Percentiles rank a stretch among this genome's conserved stretches.
phyloP scores from a whole-genome alignment of 805 yeast genomes.

The Jamesozyma gamospora region DNA sequence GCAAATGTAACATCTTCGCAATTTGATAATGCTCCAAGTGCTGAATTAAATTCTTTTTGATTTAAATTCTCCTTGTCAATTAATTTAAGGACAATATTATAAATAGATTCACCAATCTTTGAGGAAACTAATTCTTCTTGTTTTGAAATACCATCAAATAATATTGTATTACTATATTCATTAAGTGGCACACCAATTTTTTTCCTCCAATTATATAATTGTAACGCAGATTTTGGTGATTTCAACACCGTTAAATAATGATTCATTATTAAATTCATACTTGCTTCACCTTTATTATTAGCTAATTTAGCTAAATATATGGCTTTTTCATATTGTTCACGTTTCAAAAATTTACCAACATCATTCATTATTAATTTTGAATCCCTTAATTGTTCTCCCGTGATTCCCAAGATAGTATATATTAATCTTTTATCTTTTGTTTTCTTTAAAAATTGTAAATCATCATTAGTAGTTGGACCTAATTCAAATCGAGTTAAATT shows the following conservation, averaged over 20 bases:
- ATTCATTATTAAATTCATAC: conserved; percentile 51
- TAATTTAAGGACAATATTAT: conserved; percentile 26
- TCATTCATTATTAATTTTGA: conserved; percentile 47
- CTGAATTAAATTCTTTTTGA: conserved; percentile 38
- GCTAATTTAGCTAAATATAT: conserved; percentile 40
- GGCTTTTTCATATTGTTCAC: conserved; percentile 46
- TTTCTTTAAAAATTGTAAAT: conserved; percentile 23
- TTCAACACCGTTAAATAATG: conserved; percentile 35
- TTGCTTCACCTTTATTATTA: conserved; percentile 42
- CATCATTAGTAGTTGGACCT: conserved; percentile 32
- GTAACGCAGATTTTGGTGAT: conserved; percentile 40
- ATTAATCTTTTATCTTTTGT: conserved; percentile 38
- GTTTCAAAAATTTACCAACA: conserved; percentile 40
- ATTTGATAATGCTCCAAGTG: conserved; percentile 35
- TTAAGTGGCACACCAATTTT: conserved; percentile 52
- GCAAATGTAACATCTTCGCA: conserved; percentile 32
- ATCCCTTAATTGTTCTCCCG: conserved; percentile 47
- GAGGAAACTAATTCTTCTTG: conserved; percentile 24
- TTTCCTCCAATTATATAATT: conserved; percentile 43
- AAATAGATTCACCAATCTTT: conserved; percentile 29
- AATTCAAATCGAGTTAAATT: conserved; percentile 9
- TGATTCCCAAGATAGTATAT: conserved; percentile 48
- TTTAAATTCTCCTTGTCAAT: conserved; percentile 28
- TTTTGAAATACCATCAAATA: conserved; percentile 38
- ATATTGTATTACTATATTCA: conserved; percentile 37